Evolutionary conservation across 2,329 filamentous ascomycete species (phyloP), one percentile per base, ranked within the genome.

Genomic region (Stemphylium lycopersici): DNA sequence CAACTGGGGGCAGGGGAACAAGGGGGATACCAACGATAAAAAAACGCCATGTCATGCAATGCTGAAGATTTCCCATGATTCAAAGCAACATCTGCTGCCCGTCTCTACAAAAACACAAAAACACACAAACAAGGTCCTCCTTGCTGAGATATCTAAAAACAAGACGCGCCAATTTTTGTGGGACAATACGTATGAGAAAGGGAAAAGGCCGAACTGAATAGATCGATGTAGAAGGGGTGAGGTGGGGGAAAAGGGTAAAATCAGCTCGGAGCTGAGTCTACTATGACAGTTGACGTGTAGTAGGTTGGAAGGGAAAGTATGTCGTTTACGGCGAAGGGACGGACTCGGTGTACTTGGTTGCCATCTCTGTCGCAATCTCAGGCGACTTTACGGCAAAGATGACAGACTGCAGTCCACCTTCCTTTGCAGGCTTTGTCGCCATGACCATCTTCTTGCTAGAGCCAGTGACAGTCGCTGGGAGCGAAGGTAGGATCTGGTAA

Each of bases 351-450:
- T 71, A 72, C 55, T 64, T 63, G 2, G 59, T 50, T 10, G 63
- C 64, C 42, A 75, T 68, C 40, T 69, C 67, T n/a, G 65, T 48
- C 10, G 71, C 71, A 16, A 68, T 56, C 18, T 72, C 72, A 8
- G 61, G 38, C 6, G 59, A 66, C 55, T 69, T 71, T 37, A 75
- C 58, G 3, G 63, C 63, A 38, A 72, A 66, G 32, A 61, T 62
- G n/a, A 66, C 54, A 2, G 59, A 59, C 5, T 46, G 50, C 15
- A 69, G 43, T 7, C 65, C 68, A 33, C 67, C 69, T 42, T 69
- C 67, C 29, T 67, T 63, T 7, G 58, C 61, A 6, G 67, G 58
- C 11, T 62, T 54, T 11, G 65, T 57, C 2, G 68, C 62, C 41
- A 56, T 59, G 4, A 73, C 69, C 62, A 70, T 67, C 58, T 70